A percentile compares a stretch with the other conserved stretches of the same genome.
Conservation (phyloP, 768 basidiomycete species). For the Trametes sanguinea region DNA sequence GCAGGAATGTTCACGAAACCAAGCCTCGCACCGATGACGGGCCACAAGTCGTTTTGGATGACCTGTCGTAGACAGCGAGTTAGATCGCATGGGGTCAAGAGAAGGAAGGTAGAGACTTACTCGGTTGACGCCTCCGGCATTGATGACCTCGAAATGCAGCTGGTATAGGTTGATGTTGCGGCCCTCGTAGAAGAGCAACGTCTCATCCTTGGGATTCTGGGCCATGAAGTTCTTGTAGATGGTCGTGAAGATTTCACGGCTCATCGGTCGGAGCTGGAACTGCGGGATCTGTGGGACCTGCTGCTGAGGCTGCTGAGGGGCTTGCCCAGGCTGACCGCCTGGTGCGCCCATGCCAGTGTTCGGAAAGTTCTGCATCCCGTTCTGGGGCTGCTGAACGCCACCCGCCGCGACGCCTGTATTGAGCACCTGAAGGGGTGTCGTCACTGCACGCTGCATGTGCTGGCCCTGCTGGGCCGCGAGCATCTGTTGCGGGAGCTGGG, state of each 20-base stretch:
- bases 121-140: slow-evolving; percentile 51
- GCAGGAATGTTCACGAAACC: slow-evolving; percentile 67
- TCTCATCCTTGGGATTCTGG: slow-evolving; percentile 41
- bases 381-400: slow-evolving; percentile 7
- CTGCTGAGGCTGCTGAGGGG: slow-evolving; percentile 25
- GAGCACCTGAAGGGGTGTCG: slow-evolving; percentile 17
- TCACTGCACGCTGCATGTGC: slow-evolving; percentile 5
- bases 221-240: slow-evolving; percentile 49
- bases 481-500: slow-evolving; percentile 17
- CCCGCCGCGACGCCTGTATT: not conserved
- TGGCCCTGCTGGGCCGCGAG: slow-evolving; percentile 11
- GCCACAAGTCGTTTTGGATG: slow-evolving; percentile 52
- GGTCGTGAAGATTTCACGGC: slow-evolving; percentile 53
- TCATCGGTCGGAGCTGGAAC: slow-evolving; percentile 41
- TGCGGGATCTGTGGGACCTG: slow-evolving; percentile 34
- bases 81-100: not conserved
- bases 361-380: slow-evolving; percentile 7
- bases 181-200: slow-evolving; percentile 51
- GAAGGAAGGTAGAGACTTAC: slow-evolving; percentile 36
- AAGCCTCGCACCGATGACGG: slow-evolving; percentile 66
- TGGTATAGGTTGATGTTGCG: slow-evolving; percentile 59
- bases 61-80: not conserved
- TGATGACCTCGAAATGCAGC: slow-evolving; percentile 61
- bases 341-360: not conserved
- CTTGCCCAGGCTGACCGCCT: slow-evolving; percentile 4